These are phyloP conservation scores for Hyaloscypha finlandica DNA, from an alignment of 495 filamentous ascomycete genomes.

Conservation along the genomic window DNA sequence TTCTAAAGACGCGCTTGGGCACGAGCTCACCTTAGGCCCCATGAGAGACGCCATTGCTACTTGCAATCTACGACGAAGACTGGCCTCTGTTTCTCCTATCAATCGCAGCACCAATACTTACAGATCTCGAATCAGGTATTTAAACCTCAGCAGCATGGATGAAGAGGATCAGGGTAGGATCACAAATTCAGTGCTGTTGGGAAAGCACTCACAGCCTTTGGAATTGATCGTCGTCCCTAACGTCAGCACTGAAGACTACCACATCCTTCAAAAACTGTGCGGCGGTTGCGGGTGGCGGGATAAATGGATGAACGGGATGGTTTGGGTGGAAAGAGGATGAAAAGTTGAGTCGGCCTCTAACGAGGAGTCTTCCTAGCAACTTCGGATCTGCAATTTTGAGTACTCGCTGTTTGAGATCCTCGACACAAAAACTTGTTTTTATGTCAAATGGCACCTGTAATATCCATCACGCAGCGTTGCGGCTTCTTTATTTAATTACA, in stretches of 20 bases:
- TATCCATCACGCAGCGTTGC: no score
- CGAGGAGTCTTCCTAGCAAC: no score
- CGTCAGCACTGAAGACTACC: background rate
- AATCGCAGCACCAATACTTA: background rate
- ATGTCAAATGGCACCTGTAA: no score
- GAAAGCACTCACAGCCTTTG: conserved; percentile 1
- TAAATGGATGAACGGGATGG: conserved; percentile 2
- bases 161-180: conserved; percentile 5
- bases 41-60: conserved; percentile 5
- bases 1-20: background rate
- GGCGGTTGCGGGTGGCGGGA: background rate
- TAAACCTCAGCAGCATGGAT: conserved; percentile 8
- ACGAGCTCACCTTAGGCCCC: background rate
- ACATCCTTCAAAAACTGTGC: background rate
- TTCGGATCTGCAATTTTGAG: no score
- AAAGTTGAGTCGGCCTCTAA: no score
- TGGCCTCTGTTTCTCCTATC: background rate
- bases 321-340: background rate
- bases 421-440: no score
- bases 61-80: conserved; percentile 14
- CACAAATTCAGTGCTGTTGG: conserved; percentile 9
- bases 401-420: no score
- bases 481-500: no score
- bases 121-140: conserved; percentile 1
- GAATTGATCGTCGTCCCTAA: conserved; percentile 11